Conservation (phyloP, 78 protist genomes). For the Dictyostelium citrinum region DNA sequence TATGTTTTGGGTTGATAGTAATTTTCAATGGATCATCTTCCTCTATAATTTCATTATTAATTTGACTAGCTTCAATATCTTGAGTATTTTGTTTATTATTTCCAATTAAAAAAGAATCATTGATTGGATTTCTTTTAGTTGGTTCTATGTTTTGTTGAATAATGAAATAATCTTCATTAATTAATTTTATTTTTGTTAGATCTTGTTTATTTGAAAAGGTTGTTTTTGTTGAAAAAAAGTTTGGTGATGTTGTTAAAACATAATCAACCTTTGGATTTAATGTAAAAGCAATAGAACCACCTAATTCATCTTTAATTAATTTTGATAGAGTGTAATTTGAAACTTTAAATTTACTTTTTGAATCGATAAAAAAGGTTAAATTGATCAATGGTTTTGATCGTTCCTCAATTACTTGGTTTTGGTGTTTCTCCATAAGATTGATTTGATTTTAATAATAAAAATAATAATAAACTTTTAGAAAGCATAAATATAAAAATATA, state of each 20-base stretch:
- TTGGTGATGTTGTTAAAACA: background rate
- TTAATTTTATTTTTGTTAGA: background rate
- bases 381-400: background rate
- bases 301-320: background rate
- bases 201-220: background rate
- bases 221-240: background rate
- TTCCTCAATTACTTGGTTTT: background rate
- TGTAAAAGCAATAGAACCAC: background rate
- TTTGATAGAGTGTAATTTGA: background rate
- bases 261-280: background rate
- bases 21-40: background rate
- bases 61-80: background rate
- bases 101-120: background rate
- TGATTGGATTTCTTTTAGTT: background rate
- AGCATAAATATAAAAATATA: background rate
- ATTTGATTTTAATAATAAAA: background rate
- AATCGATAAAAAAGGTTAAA: background rate
- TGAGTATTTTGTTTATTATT: background rate
- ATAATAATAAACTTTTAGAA: background rate
- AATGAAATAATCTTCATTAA: background rate
- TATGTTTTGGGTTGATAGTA: background rate
- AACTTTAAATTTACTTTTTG: conserved; percentile 3
- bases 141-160: background rate
- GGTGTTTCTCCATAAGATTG: background rate
- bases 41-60: background rate